Conservation (phyloP, 2,329 filamentous ascomycete genomes). For the Pseudocercospora pini-densiflorae region DNA sequence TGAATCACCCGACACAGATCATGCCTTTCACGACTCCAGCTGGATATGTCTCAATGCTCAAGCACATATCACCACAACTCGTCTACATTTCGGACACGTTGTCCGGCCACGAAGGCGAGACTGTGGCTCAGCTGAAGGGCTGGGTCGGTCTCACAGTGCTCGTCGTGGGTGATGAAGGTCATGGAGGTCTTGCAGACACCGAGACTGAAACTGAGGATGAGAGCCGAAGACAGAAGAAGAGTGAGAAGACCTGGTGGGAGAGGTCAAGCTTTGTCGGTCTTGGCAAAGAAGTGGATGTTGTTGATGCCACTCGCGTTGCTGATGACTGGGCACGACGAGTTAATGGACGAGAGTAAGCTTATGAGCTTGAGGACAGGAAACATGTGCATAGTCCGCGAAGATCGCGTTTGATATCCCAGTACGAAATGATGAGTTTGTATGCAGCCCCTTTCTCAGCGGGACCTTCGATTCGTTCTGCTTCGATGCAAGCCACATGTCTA, state of each 20-base stretch:
- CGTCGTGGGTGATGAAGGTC: constrained; percentile 72
- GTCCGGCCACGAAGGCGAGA: constrained; percentile 70
- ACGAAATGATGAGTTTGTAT: constrained; percentile 2
- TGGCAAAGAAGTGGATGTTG: constrained; percentile 84
- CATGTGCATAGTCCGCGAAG: constrained; percentile 6
- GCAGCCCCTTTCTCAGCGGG: neutral
- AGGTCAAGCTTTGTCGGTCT: constrained; percentile 79
- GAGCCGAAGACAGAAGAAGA: constrained; percentile 47
- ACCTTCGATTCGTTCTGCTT: too few species aligned
- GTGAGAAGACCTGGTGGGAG: constrained; percentile 73
- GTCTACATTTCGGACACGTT: constrained; percentile 80
- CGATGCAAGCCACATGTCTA: neutral
- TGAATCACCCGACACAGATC: constrained; percentile 84
- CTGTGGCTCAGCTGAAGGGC: constrained; percentile 68
- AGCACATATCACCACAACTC: constrained; percentile 81
- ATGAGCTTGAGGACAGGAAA: neutral
- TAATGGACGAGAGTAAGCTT: constrained; percentile 59
- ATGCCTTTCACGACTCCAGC: constrained; percentile 84
- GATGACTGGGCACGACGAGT: constrained; percentile 88
- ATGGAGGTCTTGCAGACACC: constrained; percentile 80
- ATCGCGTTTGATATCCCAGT: constrained; percentile 1
- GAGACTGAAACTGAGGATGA: constrained; percentile 70
- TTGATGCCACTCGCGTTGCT: constrained; percentile 78
- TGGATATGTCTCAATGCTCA: constrained; percentile 84
- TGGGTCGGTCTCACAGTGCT: constrained; percentile 68